phyloP scores from a whole-genome alignment of 2,329 filamentous ascomycete genomes.

The Colletotrichum coccodes region DNA sequence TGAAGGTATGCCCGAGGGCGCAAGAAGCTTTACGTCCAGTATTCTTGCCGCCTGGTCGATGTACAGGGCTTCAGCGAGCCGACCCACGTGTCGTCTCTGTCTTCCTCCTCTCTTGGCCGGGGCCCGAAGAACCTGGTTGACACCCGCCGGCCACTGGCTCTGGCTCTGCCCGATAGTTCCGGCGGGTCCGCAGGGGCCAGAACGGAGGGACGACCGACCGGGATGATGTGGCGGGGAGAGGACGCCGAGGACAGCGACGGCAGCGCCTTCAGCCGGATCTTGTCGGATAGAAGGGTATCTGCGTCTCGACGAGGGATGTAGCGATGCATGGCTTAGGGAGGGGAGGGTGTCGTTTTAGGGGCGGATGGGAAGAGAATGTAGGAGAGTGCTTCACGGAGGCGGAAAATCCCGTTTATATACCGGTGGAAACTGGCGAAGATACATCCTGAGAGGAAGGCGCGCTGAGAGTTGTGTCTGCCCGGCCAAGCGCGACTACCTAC shows the following conservation, averaged over 20 bases:
- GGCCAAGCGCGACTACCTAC: not conserved
- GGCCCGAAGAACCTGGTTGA: conserved; percentile 58
- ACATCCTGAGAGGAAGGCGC: not conserved
- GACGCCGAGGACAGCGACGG: not conserved
- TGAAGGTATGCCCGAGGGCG: conserved; percentile 21
- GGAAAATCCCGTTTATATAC: no score
- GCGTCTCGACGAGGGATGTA: conserved; percentile 59
- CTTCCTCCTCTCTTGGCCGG: conserved; percentile 61
- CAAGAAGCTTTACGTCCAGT: conserved; percentile 62
- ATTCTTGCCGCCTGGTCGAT: conserved; percentile 77
- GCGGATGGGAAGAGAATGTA: not conserved
- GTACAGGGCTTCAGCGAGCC: conserved; percentile 83
- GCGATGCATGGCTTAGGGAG: conserved; percentile 48
- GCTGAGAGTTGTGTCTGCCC: not conserved
- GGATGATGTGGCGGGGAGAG: not conserved
- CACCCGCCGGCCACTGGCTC: conserved; percentile 77
- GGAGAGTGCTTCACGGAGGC: not conserved
- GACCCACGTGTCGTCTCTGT: conserved; percentile 76
- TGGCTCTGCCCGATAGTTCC: conserved; percentile 53
- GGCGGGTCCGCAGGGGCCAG: conserved; percentile 37
- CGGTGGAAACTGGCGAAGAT: not conserved
- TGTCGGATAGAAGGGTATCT: conserved; percentile 49
- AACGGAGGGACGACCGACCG: conserved; percentile 45
- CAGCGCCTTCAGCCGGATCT: conserved; percentile 42
- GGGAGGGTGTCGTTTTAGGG: not conserved